Conservation (phyloP, 306 rosid genomes). For the Glycine tomentella region DNA sequence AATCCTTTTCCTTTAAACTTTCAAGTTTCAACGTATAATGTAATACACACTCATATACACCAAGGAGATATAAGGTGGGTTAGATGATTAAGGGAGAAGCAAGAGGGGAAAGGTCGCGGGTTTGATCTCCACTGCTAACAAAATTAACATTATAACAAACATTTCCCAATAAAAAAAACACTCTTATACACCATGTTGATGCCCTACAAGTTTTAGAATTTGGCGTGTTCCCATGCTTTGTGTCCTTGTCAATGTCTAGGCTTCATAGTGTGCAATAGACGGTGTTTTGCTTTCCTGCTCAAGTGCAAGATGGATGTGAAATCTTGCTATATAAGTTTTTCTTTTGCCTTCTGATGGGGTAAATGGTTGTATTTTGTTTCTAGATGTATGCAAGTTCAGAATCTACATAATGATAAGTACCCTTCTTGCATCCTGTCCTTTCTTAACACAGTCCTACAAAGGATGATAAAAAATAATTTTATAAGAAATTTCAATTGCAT, state of each 20-base stretch:
- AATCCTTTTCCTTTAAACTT: background rate
- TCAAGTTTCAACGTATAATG: background rate
- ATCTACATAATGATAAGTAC: background rate
- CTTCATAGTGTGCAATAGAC: too few species aligned
- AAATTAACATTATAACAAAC: too few species aligned
- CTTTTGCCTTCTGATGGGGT: too few species aligned
- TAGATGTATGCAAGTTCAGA: background rate
- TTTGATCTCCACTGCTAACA: too few species aligned
- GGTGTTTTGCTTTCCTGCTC: too few species aligned
- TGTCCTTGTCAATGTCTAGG: background rate
- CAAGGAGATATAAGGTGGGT: too few species aligned
- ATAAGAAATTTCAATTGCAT: background rate
- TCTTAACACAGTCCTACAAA: conserved; percentile 3
- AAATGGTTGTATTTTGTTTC: too few species aligned
- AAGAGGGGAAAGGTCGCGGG: too few species aligned
- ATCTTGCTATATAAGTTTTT: too few species aligned
- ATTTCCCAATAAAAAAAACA: too few species aligned
- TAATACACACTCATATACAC: background rate
- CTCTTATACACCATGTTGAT: background rate
- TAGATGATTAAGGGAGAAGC: too few species aligned
- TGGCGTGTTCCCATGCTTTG: background rate
- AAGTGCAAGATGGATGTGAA: too few species aligned
- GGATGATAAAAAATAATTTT: background rate
- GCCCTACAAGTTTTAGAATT: background rate
- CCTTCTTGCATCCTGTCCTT: background rate